Base-by-base conservation (phyloP, 2,329 filamentous ascomycete genomes). In the Aureobasidium melanogenum region DNA sequence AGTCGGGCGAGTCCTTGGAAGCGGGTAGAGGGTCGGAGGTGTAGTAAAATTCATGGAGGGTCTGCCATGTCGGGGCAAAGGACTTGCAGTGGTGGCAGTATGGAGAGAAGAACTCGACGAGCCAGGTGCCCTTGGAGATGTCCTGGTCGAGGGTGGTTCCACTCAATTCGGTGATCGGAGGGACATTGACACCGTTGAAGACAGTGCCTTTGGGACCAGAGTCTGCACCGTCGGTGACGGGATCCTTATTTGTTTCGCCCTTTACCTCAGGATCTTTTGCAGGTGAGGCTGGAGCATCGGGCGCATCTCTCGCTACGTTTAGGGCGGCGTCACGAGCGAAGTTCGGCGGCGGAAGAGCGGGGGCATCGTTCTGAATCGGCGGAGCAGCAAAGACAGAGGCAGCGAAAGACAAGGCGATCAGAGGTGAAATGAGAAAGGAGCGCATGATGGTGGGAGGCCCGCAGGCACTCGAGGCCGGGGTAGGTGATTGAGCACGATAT, bases 11-110 rank as follows among this genome's bases (percentile, higher is more conserved):
- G 68, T 72, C 76, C 30, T 74, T 70, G 47, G 77, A 74, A 24
- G 80, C 74, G 63, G 79, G 75, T 54, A 87, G 77, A 17, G 88
- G 87, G 68, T 91, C 87, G 39, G 90, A 94, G 39, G 92, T 97
- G 77, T 90, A 86, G 78, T 97, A 99, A 75, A 87, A 97, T 77
- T 99, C 94, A 80, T 97, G 96, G 15, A 93, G 75, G 5, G 92
- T 97, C 75, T 97, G 91, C 80, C 85, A 97, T 55, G 84, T 87
- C 8, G 94, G 94, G 57, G 89, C 91, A 69, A 91, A 89, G 54
- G 82, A 79, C 72, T 82, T 82, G 77, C 92, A 97, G 74, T 96
- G 91, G 50, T 81, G 81, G 74, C 79, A 81, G 64, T 74, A 74
- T 14, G 79, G 79, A 55, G 78, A 80, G 69, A 74, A 81, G 72